phyloP scores from a whole-genome alignment of 176 grass and related monocot species.

The Hsuehochloa calcarea region DNA sequence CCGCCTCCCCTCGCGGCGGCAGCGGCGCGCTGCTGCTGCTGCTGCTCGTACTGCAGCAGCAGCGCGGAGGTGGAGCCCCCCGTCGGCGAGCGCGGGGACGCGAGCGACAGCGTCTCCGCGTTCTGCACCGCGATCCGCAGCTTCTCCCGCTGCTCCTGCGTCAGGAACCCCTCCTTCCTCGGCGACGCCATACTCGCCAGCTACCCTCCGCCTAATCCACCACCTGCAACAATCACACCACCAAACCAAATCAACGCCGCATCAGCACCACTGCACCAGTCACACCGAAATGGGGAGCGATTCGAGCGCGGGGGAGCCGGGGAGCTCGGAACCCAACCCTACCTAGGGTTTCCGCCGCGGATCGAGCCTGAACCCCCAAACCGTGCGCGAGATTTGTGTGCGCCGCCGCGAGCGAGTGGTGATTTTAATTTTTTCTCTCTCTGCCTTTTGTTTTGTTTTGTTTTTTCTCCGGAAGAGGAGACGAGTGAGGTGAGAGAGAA shows the following conservation, averaged over 20 bases:
- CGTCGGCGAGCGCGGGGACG: constrained; percentile 69
- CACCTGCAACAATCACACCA: neutral
- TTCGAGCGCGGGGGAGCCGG: neutral
- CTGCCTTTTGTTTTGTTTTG: constrained; percentile 13
- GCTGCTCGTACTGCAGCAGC: constrained; percentile 61
- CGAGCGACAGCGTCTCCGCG: constrained; percentile 74
- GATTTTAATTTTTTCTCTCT: neutral
- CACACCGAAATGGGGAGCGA: constrained; percentile 11
- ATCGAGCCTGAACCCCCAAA: constrained; percentile 31
- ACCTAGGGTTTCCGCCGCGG: constrained; percentile 54
- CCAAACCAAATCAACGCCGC: constrained; percentile 15
- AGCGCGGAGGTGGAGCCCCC: constrained; percentile 45
- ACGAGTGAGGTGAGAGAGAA: constrained; percentile 5
- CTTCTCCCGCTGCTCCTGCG: constrained; percentile 82
- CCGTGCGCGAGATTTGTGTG: constrained; percentile 40
- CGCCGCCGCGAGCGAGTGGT: constrained; percentile 7
- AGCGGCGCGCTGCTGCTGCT: constrained; percentile 28
- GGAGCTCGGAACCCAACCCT: neutral
- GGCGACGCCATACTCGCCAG: constrained; percentile 63
- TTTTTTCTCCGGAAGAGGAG: constrained; percentile 19
- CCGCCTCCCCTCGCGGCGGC: constrained; percentile 14
- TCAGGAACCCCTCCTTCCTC: constrained; percentile 93
- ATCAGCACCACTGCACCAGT: neutral
- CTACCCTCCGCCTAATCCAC: neutral
- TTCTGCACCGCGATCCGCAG: constrained; percentile 85